These are phyloP conservation scores for Marsdenia floribunda DNA, from an alignment of 257 asterid species.

Conservation along the genomic window DNA sequence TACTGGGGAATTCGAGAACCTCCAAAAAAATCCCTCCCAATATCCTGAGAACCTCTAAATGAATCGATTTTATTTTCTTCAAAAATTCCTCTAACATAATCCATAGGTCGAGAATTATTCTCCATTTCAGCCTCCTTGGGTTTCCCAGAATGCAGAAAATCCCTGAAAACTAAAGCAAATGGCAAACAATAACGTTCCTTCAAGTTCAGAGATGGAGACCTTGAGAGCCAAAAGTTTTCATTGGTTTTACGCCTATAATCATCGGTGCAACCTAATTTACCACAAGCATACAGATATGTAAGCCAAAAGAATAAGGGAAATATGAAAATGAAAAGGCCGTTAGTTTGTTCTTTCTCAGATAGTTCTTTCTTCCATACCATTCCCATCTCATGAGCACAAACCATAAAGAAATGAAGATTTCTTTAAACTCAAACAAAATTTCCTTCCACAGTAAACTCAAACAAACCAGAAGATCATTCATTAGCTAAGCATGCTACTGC, in stretches of 20 bases:
- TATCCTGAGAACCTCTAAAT: background rate
- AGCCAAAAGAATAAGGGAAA: background rate
- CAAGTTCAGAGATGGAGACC: constrained; percentile 21
- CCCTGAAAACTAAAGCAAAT: constrained; percentile 26
- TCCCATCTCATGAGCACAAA: too few relatives aligned
- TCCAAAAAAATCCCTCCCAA: constrained; percentile 12
- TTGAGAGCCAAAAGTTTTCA: constrained; percentile 22
- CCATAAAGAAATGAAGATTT: too few relatives aligned
- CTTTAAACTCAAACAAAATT: constrained; percentile 5
- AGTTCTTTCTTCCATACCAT: too few relatives aligned
- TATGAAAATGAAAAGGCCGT: background rate
- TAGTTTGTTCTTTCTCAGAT: background rate
- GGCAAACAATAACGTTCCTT: constrained; percentile 27
- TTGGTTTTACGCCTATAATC: constrained; percentile 15
- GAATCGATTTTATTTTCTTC: background rate
- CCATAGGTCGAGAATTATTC: constrained; percentile 23
- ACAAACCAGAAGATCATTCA: constrained; percentile 38
- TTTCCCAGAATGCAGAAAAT: constrained; percentile 44
- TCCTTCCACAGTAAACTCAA: constrained; percentile 26
- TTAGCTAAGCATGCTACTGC: constrained; percentile 29
- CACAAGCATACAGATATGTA: background rate
- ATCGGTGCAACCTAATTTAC: constrained; percentile 24
- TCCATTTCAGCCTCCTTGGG: constrained; percentile 30
- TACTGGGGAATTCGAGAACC: background rate
- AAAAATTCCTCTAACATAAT: constrained; percentile 21